Evolutionary conservation across 768 basidiomycete species (phyloP), one percentile per base, ranked within the genome.

Genomic region (Termitomyces sp.): DNA sequence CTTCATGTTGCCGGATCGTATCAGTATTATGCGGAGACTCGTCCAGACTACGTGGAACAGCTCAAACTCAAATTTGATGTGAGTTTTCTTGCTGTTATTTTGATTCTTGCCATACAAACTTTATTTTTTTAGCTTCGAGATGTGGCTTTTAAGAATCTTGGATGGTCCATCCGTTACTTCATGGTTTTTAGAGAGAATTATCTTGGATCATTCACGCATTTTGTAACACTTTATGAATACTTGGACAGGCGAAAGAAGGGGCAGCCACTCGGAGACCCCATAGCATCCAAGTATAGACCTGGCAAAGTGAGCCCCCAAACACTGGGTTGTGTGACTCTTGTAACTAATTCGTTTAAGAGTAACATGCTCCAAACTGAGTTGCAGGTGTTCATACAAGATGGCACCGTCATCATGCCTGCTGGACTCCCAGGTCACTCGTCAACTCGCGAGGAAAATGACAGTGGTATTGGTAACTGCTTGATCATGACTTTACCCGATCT

Each of bases 111-210:
- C 28, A 2, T 38, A 30, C 21, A 40, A 12, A 30, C 11, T 7
- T 15, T 9, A 34, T n/a, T 51, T 6, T 22, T 28, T 41, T 38
- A 90, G 89, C 64, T 72, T 0, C 63, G 70, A 7, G 77, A 83
- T 34, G 65, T 84, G 34, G 71, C 80, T 9, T 87, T 86, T 71
- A 89, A 87, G 66, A 74, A 77, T 1, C 71, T 93, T 51, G 95
- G 93, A 22, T 97, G 95, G 95, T 84, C 85, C 2, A 80, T 95
- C 57, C 84, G 94, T 37, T 86, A 93, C 64, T 78, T 96, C 60
- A 89, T 98, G 84, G 83, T 87, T 40, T 65, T 97, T 55, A 84
- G 88, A 45, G 93, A 96, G 64, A 98, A 98, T 69, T 98, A 98
- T 69, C 84, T 98, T 48, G 96, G 96, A 11, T 79, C 83, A 5